Base-by-base conservation (phyloP, 176 grass and related monocot genomes). In the Aegilops sharonensis region DNA sequence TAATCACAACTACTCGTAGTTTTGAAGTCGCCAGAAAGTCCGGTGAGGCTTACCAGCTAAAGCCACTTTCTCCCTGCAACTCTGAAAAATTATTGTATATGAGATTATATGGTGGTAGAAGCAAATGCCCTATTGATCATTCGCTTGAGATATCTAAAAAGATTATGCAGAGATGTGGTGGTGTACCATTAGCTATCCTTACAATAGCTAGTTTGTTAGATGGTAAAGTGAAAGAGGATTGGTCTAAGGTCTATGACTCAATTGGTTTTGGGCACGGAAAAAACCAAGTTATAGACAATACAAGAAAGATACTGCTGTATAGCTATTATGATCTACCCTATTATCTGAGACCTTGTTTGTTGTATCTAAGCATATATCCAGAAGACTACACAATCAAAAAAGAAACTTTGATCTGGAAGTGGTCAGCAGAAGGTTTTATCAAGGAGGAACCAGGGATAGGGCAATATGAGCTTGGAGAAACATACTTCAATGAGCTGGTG, bases 301-400 rank as follows among this genome's bases (percentile, higher is more conserved):
- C 50, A 54, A 54, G 50, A 18, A 85, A 36, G 40, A 77, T 85
- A 31, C 7, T 85, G 11, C 65, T 43, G 7, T 63, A 34, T 31
- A 85, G 83, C 60, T 77, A 77, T 64, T 77, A 54, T 48, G 11
- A 77, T 77, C 4, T 85, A 21, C 72, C 83, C 34, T 37, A 5
- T 43, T 3, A 67, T 25, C 9, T 85, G 13, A 47, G 36, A 27
- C 32, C 70, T 32, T 83, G 81, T 7, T 61, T 83, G 0, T 13
- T 83, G 9, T 60, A 83, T 73, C 24, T 83, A 61, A 43, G 36
- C 64, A 30, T 84, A 42, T 76, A 65, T 77, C 60, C 39, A 11
- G 60, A 77, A 23, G 27, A 84, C 23, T 52, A 50, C 15, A 15
- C 5, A 1, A 66, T 84, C 15, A 0, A 0, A 0, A 84, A 77